Base-by-base conservation (phyloP, 2,329 filamentous ascomycete genomes). In the Cryphonectria naterciae region DNA sequence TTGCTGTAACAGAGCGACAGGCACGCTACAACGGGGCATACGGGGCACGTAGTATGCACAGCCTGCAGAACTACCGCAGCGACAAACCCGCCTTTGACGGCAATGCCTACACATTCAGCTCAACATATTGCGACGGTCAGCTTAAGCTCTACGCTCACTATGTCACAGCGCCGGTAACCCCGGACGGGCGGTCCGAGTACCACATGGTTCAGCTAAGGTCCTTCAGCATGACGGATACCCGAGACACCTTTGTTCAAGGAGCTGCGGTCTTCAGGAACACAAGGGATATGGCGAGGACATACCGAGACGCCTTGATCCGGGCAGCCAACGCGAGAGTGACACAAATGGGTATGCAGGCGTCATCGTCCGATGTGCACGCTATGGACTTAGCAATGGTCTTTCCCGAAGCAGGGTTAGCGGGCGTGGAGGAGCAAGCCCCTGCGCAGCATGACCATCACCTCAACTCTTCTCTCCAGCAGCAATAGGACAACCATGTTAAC, bases 131-230 rank as follows among this genome's bases (percentile, higher is more conserved):
- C 19, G 69, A 69, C 67, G 80, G 82, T 60, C 22, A 1, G 15
- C 81, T 85, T 19, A 73, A 78, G 72, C 72, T 84, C 64, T 84
- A 80, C 70, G 77, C 81, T 65, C 79, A 80, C 74, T 77, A 84
- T 72, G 25, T 75, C 67, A 79, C 77, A n/a, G 76, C 75, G 61
- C 79, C 81, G 62, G 74, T 68, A 11, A 75, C 32, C 32, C 72
- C 76, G 62, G 78, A 73, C 72, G 78, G 72, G 74, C 79, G 65
- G 65, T 79, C 79, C 7, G 78, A 79, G 75, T 85, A 84, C 75
- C 77, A 83, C 66, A 85, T 84, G 80, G 82, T 79, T 11, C 74
- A 79, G 69, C 6, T 83, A 1, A 68, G 71, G 0, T 63, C n/a
- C 1, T 83, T 54, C 43, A 68, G 1, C 2, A 72, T 84, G 75